Percentiles rank a stretch among this genome's conserved stretches.
Conservation (phyloP, 139 green algal genomes). For the Picocystis salinarum region DNA sequence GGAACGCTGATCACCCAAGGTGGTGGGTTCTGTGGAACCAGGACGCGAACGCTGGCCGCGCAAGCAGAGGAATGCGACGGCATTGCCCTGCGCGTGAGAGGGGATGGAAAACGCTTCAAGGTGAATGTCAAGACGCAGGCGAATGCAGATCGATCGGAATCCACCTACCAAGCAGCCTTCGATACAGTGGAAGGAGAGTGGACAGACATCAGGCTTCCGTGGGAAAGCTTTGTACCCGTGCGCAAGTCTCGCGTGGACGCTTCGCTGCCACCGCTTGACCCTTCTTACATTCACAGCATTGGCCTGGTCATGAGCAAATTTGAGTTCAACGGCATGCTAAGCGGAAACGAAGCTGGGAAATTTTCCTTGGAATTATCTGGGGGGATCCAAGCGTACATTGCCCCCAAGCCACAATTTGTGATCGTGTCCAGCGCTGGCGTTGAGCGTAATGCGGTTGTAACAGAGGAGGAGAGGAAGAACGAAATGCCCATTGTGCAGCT, state of each 20-base stretch:
- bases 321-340: constrained; percentile 52
- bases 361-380: constrained; percentile 43
- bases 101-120: constrained; percentile 63
- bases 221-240: constrained; percentile 68
- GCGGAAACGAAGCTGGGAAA: constrained; percentile 7
- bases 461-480: constrained; percentile 28
- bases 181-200: constrained; percentile 43
- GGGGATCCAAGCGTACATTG: constrained; percentile 38
- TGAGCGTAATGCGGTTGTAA: constrained; percentile 66
- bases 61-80: constrained; percentile 21
- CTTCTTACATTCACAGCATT: constrained; percentile 34
- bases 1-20: constrained; percentile 37
- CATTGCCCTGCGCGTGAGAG: constrained; percentile 41
- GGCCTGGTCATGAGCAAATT: constrained; percentile 51
- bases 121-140: constrained; percentile 68
- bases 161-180: constrained; percentile 66
- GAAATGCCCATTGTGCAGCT: constrained; percentile 77
- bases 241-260: constrained; percentile 24
- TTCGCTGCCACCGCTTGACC: constrained; percentile 30
- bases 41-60: constrained; percentile 24
- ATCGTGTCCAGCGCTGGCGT: constrained; percentile 43
- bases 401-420: constrained; percentile 26
- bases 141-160: constrained; percentile 29
- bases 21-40: constrained; percentile 67
- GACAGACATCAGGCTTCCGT: constrained; percentile 45